Base-by-base conservation (phyloP, 2,329 filamentous ascomycete genomes). In the Chrysoporthe puriensis region DNA sequence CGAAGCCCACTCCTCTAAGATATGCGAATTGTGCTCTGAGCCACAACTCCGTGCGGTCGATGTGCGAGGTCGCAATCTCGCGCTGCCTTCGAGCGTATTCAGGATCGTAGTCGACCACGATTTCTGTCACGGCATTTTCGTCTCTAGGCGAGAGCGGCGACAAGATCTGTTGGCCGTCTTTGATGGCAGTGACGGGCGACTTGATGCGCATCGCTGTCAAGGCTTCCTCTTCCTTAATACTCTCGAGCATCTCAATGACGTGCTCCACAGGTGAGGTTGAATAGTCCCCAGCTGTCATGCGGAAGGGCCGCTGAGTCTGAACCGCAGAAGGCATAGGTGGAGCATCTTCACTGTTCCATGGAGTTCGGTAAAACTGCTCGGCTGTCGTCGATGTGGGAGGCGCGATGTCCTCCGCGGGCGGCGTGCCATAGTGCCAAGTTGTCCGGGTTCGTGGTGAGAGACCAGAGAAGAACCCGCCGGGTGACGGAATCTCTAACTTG, bases 371-470 rank as follows among this genome's bases (percentile, higher is more conserved):
- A 75, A 97, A 98, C 70, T 91, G 88, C 76, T 97, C 93, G 11
- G 95, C 95, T n/a, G 91, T 94, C 42, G 93, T 93, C 1, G 95
- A 97, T 0, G 93, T 95, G 1, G 94, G 94, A 0, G 88, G 88
- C 3, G 81, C 79, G 70, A 83, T 76, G 21, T 84, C 85, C 8
- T 87, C 84, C 14, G 70, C 67, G 21, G 85, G 84, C 26, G 84
- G 83, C 72, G 58, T 66, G 83, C 69, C 69, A 26, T 90, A 81
- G 74, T 93, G 89, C 95, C 95, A 98, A 14, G 94, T 96, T 74
- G 90, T 89, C 63, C 94, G 88, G 48, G 90, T 89, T 64, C 88
- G 86, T 3, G 90, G 88, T 48, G 91, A 92, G 40, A 97, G 85
- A 0, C 91, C 93, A 2, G 92, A 92, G 79, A 97, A 97, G 83